Evolutionary conservation across 2,329 filamentous ascomycete species (phyloP), one percentile per base, ranked within the genome.

Genomic region (Pochonia chlamydosporia): DNA sequence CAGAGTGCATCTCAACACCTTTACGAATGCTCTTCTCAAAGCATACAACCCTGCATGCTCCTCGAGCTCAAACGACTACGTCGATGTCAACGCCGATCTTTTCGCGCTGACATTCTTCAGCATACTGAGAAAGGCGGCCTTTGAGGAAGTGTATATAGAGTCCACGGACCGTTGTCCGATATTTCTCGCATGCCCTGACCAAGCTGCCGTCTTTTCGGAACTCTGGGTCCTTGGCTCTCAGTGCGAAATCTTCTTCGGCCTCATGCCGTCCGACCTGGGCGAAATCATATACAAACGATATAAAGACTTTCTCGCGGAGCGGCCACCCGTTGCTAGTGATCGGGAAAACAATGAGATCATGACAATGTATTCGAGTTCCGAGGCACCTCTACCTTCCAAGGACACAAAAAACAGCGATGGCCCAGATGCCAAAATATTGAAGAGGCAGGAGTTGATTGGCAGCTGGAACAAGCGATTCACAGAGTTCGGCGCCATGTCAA

Each of bases 131-230:
- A 77, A 75, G 54, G 66, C 71, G 5, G 79, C 74, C 0, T 74
- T 83, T 37, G 78, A 83, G 49, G 79, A 84, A 49, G 76, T 84
- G 1, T 84, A 82, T 55, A 66, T 79, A 11, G 80, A 84, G 58
- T 76, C 81, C 1, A 79, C 76, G 0, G 80, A 84, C 55, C 69
- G 79, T 7, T 82, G 81, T 54, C 80, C 79, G 0, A 64, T 82
- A 9, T 81, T 81, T 60, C 77, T 81, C 46, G 70, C 74, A 18
- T 79, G 81, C 47, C 68, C 78, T 2, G 81, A 84, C 48, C 81
- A 84, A 59, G 79, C 80, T 13, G 80, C 79, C 26, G 78, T 78
- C 6, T 84, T 84, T 54, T 75, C 80, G 1, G 81, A 84, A 57
- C 73, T 81, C 0, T 84, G 81, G 61, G 80, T 79, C 1, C 65